These are phyloP conservation scores for Thalia dealbata DNA, from an alignment of 176 grass and related monocot genomes.

Conservation along the genomic window DNA sequence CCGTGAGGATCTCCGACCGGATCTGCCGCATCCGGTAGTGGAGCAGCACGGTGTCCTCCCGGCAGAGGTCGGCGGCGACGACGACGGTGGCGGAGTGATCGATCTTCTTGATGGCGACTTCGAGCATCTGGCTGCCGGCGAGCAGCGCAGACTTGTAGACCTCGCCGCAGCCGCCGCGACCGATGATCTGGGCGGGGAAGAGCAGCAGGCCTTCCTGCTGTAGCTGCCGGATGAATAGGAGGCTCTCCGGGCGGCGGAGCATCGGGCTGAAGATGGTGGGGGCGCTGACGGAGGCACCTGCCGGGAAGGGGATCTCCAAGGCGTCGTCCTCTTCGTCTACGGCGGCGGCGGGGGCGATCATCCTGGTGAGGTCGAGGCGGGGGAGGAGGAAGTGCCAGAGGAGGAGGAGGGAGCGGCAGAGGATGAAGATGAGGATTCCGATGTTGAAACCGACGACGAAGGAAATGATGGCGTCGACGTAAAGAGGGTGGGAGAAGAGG, in stretches of 20 bases:
- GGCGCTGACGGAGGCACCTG: background rate
- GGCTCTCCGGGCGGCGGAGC: background rate
- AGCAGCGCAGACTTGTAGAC: slow-evolving; percentile 60
- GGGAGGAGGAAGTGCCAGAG: background rate
- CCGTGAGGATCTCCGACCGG: slow-evolving; percentile 79
- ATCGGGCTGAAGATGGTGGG: background rate
- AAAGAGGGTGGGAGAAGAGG: background rate
- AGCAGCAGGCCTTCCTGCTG: background rate
- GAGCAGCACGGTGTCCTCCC: slow-evolving; percentile 50
- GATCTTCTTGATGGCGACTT: slow-evolving; percentile 77
- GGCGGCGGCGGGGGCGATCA: too few species aligned
- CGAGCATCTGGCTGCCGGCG: slow-evolving; percentile 11
- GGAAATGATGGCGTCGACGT: background rate
- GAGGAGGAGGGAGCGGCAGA: background rate
- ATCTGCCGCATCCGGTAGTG: slow-evolving; percentile 67
- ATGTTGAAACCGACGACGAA: slow-evolving; percentile 1
- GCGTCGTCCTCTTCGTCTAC: background rate
- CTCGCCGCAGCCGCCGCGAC: slow-evolving; percentile 69
- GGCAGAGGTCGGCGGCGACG: slow-evolving; percentile 30
- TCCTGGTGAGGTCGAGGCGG: background rate
- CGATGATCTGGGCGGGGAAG: background rate
- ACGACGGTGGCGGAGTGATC: slow-evolving; percentile 13
- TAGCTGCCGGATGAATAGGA: background rate
- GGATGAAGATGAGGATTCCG: background rate
- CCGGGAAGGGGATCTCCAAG: too few species aligned